phyloP scores from a whole-genome alignment of 805 yeast genomes.

The Schwanniomyces polymorphus region DNA sequence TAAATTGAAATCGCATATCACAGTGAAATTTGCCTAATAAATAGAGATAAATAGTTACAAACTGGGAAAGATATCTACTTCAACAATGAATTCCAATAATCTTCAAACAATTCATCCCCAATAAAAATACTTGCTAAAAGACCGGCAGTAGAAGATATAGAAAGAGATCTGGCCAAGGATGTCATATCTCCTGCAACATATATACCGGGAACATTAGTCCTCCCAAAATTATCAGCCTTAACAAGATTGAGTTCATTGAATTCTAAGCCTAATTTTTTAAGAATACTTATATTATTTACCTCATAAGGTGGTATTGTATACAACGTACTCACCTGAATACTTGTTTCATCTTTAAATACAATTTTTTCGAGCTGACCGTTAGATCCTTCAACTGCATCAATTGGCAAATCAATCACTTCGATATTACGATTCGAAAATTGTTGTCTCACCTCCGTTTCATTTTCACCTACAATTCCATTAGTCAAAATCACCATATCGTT shows the following conservation, averaged over 20 bases:
- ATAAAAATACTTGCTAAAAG: neutral
- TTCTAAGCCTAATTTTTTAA: slow-evolving; percentile 3
- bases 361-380: neutral
- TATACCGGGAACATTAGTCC: slow-evolving; percentile 6
- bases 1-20: too few species aligned
- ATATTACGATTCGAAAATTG: neutral
- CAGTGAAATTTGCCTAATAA: too few species aligned
- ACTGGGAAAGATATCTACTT: neutral
- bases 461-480: neutral
- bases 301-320: slow-evolving; percentile 3
- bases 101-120: slow-evolving; percentile 2
- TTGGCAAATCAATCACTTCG: neutral
- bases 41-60: neutral
- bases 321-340: neutral
- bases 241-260: slow-evolving; percentile 2
- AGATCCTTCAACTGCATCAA: neutral
- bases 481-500: slow-evolving; percentile 8
- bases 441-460: neutral
- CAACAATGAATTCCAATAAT: neutral
- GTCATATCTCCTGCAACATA: slow-evolving; percentile 8
- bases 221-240: slow-evolving; percentile 3
- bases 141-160: slow-evolving; percentile 11
- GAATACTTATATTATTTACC: slow-evolving; percentile 2
- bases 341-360: slow-evolving; percentile 4
- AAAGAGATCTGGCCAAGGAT: slow-evolving; percentile 4